Conservation (phyloP, 495 filamentous ascomycete species). For the Lepidopterella palustris region DNA sequence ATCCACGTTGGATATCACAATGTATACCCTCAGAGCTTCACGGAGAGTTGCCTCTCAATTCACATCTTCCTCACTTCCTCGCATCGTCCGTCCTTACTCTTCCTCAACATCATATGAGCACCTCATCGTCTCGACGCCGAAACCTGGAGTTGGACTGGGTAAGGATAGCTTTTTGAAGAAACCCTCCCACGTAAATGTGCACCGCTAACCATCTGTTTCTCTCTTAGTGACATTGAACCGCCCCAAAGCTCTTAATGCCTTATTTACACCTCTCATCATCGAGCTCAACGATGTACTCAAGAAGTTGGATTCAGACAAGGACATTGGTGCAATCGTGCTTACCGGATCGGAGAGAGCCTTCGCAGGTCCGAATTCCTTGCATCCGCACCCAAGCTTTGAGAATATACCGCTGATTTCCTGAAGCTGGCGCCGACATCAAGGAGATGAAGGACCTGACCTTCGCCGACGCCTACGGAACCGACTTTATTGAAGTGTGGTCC, state of each 20-base stretch:
- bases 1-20: slow-evolving; percentile 5
- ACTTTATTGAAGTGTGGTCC: slow-evolving; percentile 94
- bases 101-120: slow-evolving; percentile 64
- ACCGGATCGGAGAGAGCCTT: slow-evolving; percentile 86
- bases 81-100: slow-evolving; percentile 50
- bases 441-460: slow-evolving; percentile 94
- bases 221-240: slow-evolving; percentile 82
- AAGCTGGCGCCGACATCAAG: slow-evolving; percentile 93
- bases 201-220: slow-evolving; percentile 4
- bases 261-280: slow-evolving; percentile 76
- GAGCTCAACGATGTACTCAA: slow-evolving; percentile 82
- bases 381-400: slow-evolving; percentile 6
- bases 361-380: slow-evolving; percentile 39
- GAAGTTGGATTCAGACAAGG: slow-evolving; percentile 61
- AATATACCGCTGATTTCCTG: not conserved
- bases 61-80: slow-evolving; percentile 39
- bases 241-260: slow-evolving; percentile 89
- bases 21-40: slow-evolving; percentile 18
- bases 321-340: slow-evolving; percentile 71
- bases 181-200: not conserved
- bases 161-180: slow-evolving; percentile 22
- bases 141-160: slow-evolving; percentile 87
- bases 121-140: slow-evolving; percentile 72
- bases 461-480: slow-evolving; percentile 68
- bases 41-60: slow-evolving; percentile 23